These are phyloP conservation scores for Phytopythium ostracodes DNA, from an alignment of 352 stramenopile genomes.

Conservation along the genomic window DNA sequence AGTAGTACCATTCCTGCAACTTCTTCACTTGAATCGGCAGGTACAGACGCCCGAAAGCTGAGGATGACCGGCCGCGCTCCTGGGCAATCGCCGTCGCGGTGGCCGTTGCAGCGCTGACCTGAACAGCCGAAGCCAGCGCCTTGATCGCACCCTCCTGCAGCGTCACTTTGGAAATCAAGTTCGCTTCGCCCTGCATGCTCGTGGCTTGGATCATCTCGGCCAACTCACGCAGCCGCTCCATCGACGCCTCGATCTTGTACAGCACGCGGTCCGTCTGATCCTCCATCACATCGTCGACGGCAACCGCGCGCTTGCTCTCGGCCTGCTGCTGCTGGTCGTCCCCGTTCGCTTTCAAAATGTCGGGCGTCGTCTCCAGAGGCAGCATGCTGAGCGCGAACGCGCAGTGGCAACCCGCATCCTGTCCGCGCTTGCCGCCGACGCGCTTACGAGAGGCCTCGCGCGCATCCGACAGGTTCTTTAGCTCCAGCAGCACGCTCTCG, in stretches of 20 bases:
- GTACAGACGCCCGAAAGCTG: conserved; percentile 48
- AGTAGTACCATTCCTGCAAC: conserved; percentile 82
- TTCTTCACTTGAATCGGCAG: conserved; percentile 72
- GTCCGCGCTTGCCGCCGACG: conserved; percentile 20
- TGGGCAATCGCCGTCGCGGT: conserved; percentile 72
- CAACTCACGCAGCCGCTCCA: conserved; percentile 67
- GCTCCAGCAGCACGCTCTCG: conserved; percentile 65
- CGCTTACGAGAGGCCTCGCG: conserved; percentile 49
- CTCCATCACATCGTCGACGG: conserved; percentile 59
- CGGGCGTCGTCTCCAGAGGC: conserved; percentile 25
- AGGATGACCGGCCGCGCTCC: conserved; percentile 51
- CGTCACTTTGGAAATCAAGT: conserved; percentile 71
- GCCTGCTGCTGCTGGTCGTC: conserved; percentile 5
- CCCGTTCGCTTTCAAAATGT: conserved; percentile 6
- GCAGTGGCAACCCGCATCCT: conserved; percentile 47
- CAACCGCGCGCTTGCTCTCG: conserved; percentile 1
- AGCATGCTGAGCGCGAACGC: conserved; percentile 62
- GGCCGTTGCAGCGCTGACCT: conserved; percentile 55
- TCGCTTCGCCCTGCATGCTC: conserved; percentile 82
- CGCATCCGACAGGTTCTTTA: conserved; percentile 65
- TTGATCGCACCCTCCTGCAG: conserved; percentile 55
- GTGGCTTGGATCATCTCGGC: conserved; percentile 79
- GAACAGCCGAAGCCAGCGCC: conserved; percentile 49
- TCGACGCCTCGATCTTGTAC: conserved; percentile 67
- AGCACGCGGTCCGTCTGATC: conserved; percentile 78